Percentiles rank a stretch among this genome's conserved stretches.
Conservation (phyloP, 179 eudicot species). For the Vitellaria paradoxa region DNA sequence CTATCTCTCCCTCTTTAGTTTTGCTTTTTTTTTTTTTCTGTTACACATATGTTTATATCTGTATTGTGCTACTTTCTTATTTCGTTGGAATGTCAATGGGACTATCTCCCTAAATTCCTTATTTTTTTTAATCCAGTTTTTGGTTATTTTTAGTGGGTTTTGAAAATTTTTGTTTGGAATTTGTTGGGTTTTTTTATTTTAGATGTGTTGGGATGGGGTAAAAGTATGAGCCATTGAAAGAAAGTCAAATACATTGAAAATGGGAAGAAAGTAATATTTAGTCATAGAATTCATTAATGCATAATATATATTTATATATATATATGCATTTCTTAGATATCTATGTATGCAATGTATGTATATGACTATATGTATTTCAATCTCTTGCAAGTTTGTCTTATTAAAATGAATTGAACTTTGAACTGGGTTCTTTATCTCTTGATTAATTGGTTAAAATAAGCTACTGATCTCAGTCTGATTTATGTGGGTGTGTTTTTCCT, state of each 20-base stretch:
- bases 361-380: too few species aligned
- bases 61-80: too few species aligned
- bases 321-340: too few species aligned
- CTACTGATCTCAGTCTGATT: neutral
- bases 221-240: slow-evolving; percentile 17
- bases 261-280: too few species aligned
- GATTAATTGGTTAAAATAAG: neutral
- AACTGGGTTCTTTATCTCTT: too few species aligned
- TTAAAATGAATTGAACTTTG: neutral
- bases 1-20: too few species aligned
- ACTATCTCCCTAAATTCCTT: neutral
- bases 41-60: too few species aligned
- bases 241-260: neutral
- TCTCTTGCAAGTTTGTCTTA: neutral
- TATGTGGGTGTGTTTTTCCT: neutral
- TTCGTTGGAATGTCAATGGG: too few species aligned
- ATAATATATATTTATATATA: too few species aligned
- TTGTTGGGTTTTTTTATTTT: neutral
- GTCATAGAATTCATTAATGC: neutral
- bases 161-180: neutral
- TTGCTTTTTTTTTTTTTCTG: too few species aligned
- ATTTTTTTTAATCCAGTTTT: neutral
- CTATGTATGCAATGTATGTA: too few species aligned
- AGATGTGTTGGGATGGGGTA: slow-evolving; percentile 8
- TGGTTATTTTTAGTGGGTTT: neutral